Percentiles rank a stretch among this genome's conserved stretches.
phyloP scores from a whole-genome alignment of 1,284 basidiomycete genomes.

The Marasmius sp. region DNA sequence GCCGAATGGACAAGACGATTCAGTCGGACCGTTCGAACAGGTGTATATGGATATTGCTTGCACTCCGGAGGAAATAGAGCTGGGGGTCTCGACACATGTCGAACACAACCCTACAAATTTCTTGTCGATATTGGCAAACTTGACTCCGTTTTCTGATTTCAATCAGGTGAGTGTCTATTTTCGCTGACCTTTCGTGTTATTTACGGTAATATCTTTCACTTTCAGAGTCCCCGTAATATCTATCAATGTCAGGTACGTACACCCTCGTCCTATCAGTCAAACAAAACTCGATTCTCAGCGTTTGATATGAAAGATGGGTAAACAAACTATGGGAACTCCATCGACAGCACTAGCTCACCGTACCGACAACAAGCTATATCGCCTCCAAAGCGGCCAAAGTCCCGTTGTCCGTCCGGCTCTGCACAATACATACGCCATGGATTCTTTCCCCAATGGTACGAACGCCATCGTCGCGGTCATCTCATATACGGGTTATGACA shows the following conservation, averaged over 20 bases:
- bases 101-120: constrained; percentile 96
- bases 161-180: constrained; percentile 71
- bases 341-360: constrained; percentile 88
- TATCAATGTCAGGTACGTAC: constrained; percentile 78
- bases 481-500: constrained; percentile 99
- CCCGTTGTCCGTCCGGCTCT: constrained; percentile 92
- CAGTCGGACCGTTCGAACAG: constrained; percentile 96
- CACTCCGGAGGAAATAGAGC: constrained; percentile 86
- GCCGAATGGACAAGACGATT: constrained; percentile 84
- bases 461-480: constrained; percentile 99
- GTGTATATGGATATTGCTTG: constrained; percentile 99
- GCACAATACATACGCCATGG: constrained; percentile 98
- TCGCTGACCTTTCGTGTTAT: background rate
- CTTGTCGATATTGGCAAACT: constrained; percentile 82
- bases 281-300: constrained; percentile 4
- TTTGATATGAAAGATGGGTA: constrained; percentile 80
- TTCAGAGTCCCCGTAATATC: constrained; percentile 82
- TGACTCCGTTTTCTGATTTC: constrained; percentile 92
- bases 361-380: constrained; percentile 99
- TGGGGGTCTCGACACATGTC: constrained; percentile 83
- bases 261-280: background rate
- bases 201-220: background rate
- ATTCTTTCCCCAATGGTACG: constrained; percentile 97
- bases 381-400: constrained; percentile 92
- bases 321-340: constrained; percentile 99